Conservation (phyloP, 306 rosid species). For the Quercus aquifolioides region DNA sequence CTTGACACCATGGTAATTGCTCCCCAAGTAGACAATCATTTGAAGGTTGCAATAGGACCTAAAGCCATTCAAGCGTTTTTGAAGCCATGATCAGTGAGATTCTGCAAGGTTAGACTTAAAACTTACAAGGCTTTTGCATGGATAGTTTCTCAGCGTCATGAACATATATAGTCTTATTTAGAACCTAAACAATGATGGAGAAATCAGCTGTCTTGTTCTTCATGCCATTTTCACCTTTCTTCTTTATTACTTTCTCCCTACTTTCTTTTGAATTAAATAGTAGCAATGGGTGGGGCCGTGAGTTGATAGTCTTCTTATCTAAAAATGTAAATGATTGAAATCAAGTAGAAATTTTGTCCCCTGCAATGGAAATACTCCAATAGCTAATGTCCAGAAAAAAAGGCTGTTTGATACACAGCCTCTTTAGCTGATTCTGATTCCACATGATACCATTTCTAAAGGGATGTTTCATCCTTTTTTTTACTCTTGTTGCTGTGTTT, state of each 20-base stretch:
- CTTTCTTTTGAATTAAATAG: slow-evolving; percentile 1
- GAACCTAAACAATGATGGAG: slow-evolving; percentile 14
- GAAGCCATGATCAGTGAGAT: too few relatives aligned
- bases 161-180: neutral
- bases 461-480: neutral
- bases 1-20: too few relatives aligned
- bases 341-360: neutral
- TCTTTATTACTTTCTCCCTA: neutral
- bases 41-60: too few relatives aligned
- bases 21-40: too few relatives aligned
- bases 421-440: neutral
- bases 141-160: neutral
- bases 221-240: slow-evolving; percentile 5
- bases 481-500: neutral
- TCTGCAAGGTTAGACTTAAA: neutral
- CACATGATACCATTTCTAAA: neutral
- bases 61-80: too few relatives aligned
- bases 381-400: neutral
- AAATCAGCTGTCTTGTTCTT: slow-evolving; percentile 26
- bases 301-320: neutral
- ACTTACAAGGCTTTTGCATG: neutral
- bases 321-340: neutral
- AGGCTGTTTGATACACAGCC: neutral
- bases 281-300: neutral
- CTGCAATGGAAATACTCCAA: neutral